These are phyloP conservation scores for Neobulgaria alba DNA, from an alignment of 2,329 filamentous ascomycete genomes.

Conservation along the genomic window DNA sequence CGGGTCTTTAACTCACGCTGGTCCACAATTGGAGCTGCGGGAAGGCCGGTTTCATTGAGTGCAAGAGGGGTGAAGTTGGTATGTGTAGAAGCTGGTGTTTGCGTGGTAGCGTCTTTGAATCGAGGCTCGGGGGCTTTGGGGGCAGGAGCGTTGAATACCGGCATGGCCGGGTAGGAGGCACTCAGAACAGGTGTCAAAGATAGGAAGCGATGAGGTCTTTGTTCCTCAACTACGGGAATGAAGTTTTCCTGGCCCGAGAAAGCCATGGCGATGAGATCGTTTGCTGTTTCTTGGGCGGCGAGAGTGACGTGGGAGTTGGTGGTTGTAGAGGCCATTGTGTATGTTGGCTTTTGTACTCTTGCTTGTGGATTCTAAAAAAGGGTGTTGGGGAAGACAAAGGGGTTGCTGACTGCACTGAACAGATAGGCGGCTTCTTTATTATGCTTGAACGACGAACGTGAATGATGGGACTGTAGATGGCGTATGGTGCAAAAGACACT, in stretches of 20 bases:
- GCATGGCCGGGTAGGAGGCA: slow-evolving; percentile 17
- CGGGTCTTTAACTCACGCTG: slow-evolving; percentile 8
- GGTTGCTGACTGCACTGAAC: neutral
- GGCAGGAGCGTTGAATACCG: neutral
- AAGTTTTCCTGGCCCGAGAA: slow-evolving; percentile 14
- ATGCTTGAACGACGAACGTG: too few relatives aligned
- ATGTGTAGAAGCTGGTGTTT: neutral
- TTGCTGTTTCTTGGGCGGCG: slow-evolving; percentile 4
- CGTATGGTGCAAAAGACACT: too few relatives aligned
- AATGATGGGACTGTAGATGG: too few relatives aligned
- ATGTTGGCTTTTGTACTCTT: slow-evolving; percentile 1
- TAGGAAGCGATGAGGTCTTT: slow-evolving; percentile 18
- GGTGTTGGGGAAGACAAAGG: slow-evolving; percentile 1
- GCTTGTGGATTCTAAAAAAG: slow-evolving; percentile 1
- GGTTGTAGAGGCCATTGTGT: slow-evolving; percentile 15
- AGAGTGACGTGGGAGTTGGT: neutral
- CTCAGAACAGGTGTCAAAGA: slow-evolving; percentile 23
- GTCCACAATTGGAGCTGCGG: slow-evolving; percentile 3
- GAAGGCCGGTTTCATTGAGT: slow-evolving; percentile 2
- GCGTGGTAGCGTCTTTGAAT: neutral
- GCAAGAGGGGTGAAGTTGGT: slow-evolving; percentile 3
- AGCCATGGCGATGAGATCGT: slow-evolving; percentile 11
- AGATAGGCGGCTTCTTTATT: neutral
- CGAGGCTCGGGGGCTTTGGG: neutral
- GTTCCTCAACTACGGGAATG: slow-evolving; percentile 14